Evolutionary conservation across 768 basidiomycete species (phyloP), one percentile per base, ranked within the genome.

Genomic region (Boletellus sp.): DNA sequence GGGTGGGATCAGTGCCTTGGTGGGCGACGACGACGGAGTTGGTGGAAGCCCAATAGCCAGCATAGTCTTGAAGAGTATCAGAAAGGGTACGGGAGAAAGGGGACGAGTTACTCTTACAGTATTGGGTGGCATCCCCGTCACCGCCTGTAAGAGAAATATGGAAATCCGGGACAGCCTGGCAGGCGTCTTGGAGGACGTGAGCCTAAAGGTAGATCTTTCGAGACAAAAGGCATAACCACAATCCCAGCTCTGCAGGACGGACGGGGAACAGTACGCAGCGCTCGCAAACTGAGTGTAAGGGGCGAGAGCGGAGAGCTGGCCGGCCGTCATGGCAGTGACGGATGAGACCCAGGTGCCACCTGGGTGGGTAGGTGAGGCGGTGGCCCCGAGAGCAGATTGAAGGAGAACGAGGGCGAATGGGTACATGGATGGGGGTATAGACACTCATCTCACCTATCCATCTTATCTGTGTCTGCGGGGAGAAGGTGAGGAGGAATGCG

Each of bases 21-120:
- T 83, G 82, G 1, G 76, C 77, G 8, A 84, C 79, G n/a, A 84
- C 73, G 33, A 83, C 72, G 3, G 79, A 70, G 48, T 75, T 70
- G 51, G 76, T 64, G 7, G 67, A 53, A 1, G 76, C 75, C 71
- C 78, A 81, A 55, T 76, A 81, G 7, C 83, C 82, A 17, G 83
- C 79, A 55, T 74, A 82, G 55, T 68, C 80, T 82, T 38, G 40
- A 26, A 38, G 15, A 17, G 12, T 17, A 35, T 52, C 13, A 56
- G 51, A 31, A 15, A 23, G 22, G 19, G 20, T 10, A n/a, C 4
- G 19, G 23, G 17, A 8, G 24, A 42, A 17, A 38, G 20, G 32
- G 26, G 34, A 19, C 6, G 0, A 39, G 37, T 6, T 10, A 9
- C 54, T 69, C 36, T 50, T 53, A 80, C 80, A 81, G 31, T 70